These are phyloP conservation scores for Penicillium cataractarum DNA, from an alignment of 495 filamentous ascomycete species.

Conservation along the genomic window DNA sequence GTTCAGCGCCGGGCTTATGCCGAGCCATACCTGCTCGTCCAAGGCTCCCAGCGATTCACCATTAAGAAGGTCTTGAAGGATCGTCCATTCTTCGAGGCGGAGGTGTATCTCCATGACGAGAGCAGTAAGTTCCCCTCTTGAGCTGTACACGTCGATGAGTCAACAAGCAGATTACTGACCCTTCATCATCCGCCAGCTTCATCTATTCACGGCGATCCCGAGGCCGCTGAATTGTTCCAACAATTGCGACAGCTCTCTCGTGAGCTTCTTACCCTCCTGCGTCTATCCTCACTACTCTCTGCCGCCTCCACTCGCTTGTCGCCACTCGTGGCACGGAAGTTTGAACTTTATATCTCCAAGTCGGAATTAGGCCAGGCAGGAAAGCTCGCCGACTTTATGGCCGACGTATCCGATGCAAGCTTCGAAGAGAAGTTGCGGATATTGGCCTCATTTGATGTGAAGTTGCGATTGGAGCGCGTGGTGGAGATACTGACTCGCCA, in stretches of 20 bases:
- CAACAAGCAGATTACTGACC: slow-evolving; percentile 18
- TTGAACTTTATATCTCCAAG: slow-evolving; percentile 81
- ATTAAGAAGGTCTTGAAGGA: slow-evolving; percentile 76
- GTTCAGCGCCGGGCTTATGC: slow-evolving; percentile 79
- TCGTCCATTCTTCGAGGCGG: slow-evolving; percentile 83
- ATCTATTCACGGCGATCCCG: slow-evolving; percentile 54
- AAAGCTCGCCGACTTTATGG: slow-evolving; percentile 93
- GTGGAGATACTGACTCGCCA: slow-evolving; percentile 81
- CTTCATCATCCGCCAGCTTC: slow-evolving; percentile 25
- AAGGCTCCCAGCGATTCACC: slow-evolving; percentile 77
- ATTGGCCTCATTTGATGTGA: slow-evolving; percentile 73
- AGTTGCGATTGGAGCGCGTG: slow-evolving; percentile 74
- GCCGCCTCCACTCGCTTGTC: slow-evolving; percentile 64
- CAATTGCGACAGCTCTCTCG: slow-evolving; percentile 80
- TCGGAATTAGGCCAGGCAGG: slow-evolving; percentile 81
- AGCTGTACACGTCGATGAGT: not conserved
- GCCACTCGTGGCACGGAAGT: slow-evolving; percentile 78
- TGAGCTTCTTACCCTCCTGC: slow-evolving; percentile 78
- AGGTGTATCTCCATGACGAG: slow-evolving; percentile 65
- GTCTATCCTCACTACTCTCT: slow-evolving; percentile 77
- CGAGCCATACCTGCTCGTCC: slow-evolving; percentile 80
- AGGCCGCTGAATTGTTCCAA: slow-evolving; percentile 69
- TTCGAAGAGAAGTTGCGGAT: slow-evolving; percentile 89
- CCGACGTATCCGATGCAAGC: slow-evolving; percentile 80
- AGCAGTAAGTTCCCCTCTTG: slow-evolving; percentile 46